phyloP scores from a whole-genome alignment of 352 stramenopile species.

The Elongisporangium anandrum region DNA sequence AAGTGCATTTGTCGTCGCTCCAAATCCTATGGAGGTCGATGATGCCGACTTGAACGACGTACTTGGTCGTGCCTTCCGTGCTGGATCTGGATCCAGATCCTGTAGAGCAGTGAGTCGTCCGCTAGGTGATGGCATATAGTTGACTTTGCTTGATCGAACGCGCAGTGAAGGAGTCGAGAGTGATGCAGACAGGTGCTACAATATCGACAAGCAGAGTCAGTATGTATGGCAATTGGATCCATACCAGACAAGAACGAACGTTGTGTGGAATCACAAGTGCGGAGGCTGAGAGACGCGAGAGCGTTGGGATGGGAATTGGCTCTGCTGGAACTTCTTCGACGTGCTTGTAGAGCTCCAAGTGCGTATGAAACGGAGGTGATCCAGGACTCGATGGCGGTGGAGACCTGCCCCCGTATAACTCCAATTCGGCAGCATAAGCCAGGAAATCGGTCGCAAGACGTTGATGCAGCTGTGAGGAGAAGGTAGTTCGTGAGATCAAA shows the following conservation, averaged over 20 bases:
- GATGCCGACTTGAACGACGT: neutral
- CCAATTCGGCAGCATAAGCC: constrained; percentile 22
- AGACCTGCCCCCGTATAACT: neutral
- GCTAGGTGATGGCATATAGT: neutral
- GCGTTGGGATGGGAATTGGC: constrained; percentile 26
- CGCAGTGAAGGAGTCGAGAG: constrained; percentile 34
- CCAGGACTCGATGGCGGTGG: constrained; percentile 3
- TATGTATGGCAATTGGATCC: neutral
- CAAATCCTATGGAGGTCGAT: neutral
- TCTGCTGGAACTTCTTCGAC: constrained; percentile 37
- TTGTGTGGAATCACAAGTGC: constrained; percentile 36
- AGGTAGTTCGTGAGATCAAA: too few species aligned
- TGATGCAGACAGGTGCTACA: constrained; percentile 31
- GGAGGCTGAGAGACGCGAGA: constrained; percentile 27
- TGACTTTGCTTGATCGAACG: constrained; percentile 18
- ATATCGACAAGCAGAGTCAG: neutral
- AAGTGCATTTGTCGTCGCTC: neutral
- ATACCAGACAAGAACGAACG: constrained; percentile 11
- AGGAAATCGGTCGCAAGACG: constrained; percentile 42
- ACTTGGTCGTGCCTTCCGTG: neutral
- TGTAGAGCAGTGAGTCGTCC: neutral
- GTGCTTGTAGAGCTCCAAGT: constrained; percentile 8
- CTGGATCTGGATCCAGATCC: neutral
- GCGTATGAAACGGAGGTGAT: constrained; percentile 9
- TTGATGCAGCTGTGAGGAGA: constrained; percentile 75